Evolutionary conservation across 1,284 basidiomycete genomes (phyloP).

Genomic region (Ceraceosorus guamensis): DNA sequence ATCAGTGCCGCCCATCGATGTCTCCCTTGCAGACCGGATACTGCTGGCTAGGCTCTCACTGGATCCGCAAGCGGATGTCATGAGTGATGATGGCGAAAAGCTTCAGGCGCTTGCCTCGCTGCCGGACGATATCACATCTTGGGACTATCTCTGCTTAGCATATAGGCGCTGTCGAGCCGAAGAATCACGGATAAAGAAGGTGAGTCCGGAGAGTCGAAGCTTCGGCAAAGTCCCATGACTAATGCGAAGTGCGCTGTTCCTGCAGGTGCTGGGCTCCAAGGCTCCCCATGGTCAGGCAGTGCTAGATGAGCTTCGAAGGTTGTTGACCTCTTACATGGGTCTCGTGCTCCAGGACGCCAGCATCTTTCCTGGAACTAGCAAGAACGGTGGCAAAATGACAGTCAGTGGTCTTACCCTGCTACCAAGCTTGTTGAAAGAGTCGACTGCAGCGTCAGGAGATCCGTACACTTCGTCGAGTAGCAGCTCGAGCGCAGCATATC

Average conservation of each 20-base stretch:
- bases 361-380: constrained; percentile 66
- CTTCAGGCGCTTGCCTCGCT: constrained; percentile 70
- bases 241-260: neutral
- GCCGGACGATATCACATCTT: constrained; percentile 69
- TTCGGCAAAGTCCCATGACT: neutral
- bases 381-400: constrained; percentile 16
- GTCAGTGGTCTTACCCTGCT: constrained; percentile 59
- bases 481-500: neutral
- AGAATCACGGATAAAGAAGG: constrained; percentile 18
- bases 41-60: constrained; percentile 81
- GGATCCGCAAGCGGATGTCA: constrained; percentile 61
- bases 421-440: constrained; percentile 23
- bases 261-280: neutral
- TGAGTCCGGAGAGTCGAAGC: neutral
- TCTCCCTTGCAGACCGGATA: constrained; percentile 62
- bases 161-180: constrained; percentile 61
- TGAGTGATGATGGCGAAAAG: constrained; percentile 77
- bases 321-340: constrained; percentile 83
- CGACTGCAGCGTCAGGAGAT: neutral
- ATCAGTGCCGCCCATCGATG: constrained; percentile 12
- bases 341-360: constrained; percentile 77
- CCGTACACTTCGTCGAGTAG: constrained; percentile 50
- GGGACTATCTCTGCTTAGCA: constrained; percentile 81
- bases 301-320: constrained; percentile 30
- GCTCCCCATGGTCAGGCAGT: constrained; percentile 2